A percentile compares a stretch with the other conserved stretches of the same genome.
These are phyloP conservation scores for Malassezia sympodialis DNA, from an alignment of 1,284 basidiomycete genomes.

Conservation along the genomic window DNA sequence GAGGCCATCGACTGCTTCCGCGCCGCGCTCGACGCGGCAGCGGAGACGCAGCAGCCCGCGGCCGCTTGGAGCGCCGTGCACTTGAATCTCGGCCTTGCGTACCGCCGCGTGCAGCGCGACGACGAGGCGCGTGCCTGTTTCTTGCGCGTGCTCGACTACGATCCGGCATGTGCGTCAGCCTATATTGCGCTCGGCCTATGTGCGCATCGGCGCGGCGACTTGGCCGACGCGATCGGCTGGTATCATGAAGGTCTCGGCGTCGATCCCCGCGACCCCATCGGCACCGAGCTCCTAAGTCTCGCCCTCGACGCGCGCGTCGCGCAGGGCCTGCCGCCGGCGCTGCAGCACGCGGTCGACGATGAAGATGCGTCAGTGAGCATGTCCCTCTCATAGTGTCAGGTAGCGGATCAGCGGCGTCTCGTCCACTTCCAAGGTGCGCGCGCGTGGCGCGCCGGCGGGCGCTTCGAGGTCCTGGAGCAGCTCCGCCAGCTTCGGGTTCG, in stretches of 20 bases:
- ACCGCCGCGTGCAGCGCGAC: slow-evolving; percentile 19
- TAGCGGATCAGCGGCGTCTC: not conserved
- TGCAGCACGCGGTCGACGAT: not conserved
- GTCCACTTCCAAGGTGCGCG: slow-evolving; percentile 4
- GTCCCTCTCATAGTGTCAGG: not conserved
- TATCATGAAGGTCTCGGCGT: slow-evolving; percentile 29
- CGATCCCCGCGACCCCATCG: slow-evolving; percentile 15
- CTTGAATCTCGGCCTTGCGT: slow-evolving; percentile 50
- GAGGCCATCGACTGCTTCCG: slow-evolving; percentile 54
- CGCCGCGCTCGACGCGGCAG: slow-evolving; percentile 53
- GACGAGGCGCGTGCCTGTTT: slow-evolving; percentile 23
- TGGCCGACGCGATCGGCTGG: slow-evolving; percentile 33
- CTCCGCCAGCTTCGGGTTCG: not conserved
- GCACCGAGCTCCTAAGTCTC: slow-evolving; percentile 12
- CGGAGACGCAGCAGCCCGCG: slow-evolving; percentile 69
- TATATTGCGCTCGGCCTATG: slow-evolving; percentile 35
- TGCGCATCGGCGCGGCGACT: slow-evolving; percentile 25
- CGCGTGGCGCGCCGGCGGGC: not conserved
- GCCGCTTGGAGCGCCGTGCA: slow-evolving; percentile 75
- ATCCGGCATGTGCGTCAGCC: slow-evolving; percentile 31
- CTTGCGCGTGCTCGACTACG: slow-evolving; percentile 28
- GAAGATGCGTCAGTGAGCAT: not conserved
- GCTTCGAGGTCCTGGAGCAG: slow-evolving; percentile 2
- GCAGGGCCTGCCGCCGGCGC: slow-evolving; percentile 4
- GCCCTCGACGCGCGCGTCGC: slow-evolving; percentile 14